Conservation (phyloP, 2,329 filamentous ascomycete genomes). For the Colletotrichum trifolii region DNA sequence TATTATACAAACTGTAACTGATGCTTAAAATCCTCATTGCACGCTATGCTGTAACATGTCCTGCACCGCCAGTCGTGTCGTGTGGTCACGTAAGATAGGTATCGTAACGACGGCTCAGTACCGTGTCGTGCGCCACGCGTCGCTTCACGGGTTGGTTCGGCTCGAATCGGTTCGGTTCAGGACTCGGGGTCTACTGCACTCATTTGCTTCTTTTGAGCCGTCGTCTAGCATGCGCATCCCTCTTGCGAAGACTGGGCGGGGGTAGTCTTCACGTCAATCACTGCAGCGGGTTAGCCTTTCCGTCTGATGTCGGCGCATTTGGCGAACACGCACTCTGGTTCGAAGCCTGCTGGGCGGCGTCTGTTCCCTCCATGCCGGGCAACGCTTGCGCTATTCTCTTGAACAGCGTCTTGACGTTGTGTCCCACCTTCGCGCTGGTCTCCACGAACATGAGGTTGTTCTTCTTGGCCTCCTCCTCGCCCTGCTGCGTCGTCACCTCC, state of each 20-base stretch:
- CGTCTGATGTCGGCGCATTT: not conserved
- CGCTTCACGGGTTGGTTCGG: slow-evolving; percentile 34
- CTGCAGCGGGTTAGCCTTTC: slow-evolving; percentile 56
- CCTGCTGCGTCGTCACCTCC: slow-evolving; percentile 95
- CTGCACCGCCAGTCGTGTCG: slow-evolving; percentile 34
- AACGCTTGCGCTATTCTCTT: slow-evolving; percentile 97
- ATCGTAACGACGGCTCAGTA: slow-evolving; percentile 32
- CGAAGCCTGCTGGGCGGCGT: slow-evolving; percentile 76
- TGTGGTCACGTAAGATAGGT: not conserved
- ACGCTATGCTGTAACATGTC: slow-evolving; percentile 46
- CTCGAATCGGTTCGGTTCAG: too few species aligned
- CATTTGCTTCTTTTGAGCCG: slow-evolving; percentile 7
- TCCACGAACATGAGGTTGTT: slow-evolving; percentile 99
- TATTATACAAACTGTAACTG: slow-evolving; percentile 40
- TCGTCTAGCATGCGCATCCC: slow-evolving; percentile 72
- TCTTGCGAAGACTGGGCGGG: slow-evolving; percentile 76
- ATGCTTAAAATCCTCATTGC: slow-evolving; percentile 41
- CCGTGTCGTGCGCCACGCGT: slow-evolving; percentile 18
- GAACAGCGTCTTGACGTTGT: slow-evolving; percentile 98
- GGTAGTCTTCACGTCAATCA: slow-evolving; percentile 94
- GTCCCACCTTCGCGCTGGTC: slow-evolving; percentile 96
- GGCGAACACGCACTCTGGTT: slow-evolving; percentile 76
- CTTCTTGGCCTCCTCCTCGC: slow-evolving; percentile 98
- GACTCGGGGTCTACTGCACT: slow-evolving; percentile 10
- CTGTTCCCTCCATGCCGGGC: slow-evolving; percentile 95